Evolutionary conservation across 495 filamentous ascomycete species (phyloP).

Genomic region (Aspergillus indologenus): DNA sequence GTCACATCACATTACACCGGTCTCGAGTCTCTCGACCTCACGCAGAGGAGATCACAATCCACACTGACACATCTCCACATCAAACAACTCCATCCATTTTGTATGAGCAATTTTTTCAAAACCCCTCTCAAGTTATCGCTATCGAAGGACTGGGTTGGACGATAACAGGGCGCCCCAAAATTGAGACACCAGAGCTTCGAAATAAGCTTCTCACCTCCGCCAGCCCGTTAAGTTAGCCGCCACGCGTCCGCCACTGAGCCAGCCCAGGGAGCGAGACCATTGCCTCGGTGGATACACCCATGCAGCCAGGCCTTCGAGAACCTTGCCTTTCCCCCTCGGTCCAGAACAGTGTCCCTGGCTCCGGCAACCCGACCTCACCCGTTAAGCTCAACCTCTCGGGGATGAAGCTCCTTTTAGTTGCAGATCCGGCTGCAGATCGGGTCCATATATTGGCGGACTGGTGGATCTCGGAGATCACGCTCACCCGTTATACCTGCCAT

Average conservation of each 20-base stretch:
- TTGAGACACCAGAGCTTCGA: neutral
- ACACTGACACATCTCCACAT: neutral
- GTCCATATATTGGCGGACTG: constrained; percentile 1
- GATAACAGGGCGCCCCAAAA: neutral
- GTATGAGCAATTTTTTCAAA: neutral
- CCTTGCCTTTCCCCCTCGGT: neutral
- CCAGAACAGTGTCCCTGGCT: neutral
- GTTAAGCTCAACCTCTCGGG: neutral
- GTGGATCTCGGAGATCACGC: constrained; percentile 2
- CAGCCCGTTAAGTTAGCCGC: neutral
- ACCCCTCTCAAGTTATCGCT: neutral
- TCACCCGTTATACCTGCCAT: neutral
- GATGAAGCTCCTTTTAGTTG: neutral
- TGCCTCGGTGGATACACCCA: neutral
- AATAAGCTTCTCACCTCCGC: neutral
- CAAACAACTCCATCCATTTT: neutral
- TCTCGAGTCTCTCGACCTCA: neutral
- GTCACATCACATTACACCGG: neutral
- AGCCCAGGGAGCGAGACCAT: neutral
- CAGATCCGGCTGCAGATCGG: neutral
- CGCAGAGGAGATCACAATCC: neutral
- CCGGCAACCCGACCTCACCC: neutral
- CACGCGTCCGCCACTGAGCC: neutral
- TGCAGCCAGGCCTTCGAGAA: neutral
- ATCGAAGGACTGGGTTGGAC: neutral